Conservation (phyloP, 2,329 filamentous ascomycete genomes). For the Aspergillus sp. region DNA sequence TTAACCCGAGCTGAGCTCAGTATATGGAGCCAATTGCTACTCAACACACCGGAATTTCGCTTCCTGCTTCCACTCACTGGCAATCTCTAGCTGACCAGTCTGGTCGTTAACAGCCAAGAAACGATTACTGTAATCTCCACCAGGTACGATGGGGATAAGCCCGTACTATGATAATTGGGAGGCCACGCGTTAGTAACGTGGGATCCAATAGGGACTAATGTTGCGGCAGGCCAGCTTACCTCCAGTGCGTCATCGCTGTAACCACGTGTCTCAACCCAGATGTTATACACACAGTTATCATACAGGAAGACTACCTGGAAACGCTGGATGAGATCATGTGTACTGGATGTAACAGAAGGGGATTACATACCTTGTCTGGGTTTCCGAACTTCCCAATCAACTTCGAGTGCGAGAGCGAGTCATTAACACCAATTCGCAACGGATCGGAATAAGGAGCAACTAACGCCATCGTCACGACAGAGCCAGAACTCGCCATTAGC, state of each 20-base stretch:
- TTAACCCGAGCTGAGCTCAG: neutral
- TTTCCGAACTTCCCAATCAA: constrained; percentile 10
- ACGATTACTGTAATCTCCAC: constrained; percentile 6
- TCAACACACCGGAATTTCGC: constrained; percentile 10
- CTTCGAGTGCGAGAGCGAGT: neutral
- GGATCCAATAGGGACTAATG: neutral
- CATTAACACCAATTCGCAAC: neutral
- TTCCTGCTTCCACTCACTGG: neutral
- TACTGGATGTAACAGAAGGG: neutral
- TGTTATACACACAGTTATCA: neutral
- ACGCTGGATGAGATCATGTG: neutral
- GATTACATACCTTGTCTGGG: neutral
- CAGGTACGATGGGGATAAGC: constrained; percentile 3
- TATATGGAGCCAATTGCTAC: neutral
- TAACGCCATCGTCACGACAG: constrained; percentile 7
- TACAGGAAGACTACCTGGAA: neutral
- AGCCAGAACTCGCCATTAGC: constrained; percentile 8
- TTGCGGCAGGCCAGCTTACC: neutral
- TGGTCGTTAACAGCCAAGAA: constrained; percentile 7
- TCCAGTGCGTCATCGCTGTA: constrained; percentile 3
- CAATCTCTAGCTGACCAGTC: neutral
- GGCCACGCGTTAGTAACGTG: neutral
- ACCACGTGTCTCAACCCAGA: constrained; percentile 12
- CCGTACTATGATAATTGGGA: constrained; percentile 5
- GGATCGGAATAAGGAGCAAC: neutral